phyloP scores from a whole-genome alignment of 345 rosid genomes.

The Arabis hirsuta region DNA sequence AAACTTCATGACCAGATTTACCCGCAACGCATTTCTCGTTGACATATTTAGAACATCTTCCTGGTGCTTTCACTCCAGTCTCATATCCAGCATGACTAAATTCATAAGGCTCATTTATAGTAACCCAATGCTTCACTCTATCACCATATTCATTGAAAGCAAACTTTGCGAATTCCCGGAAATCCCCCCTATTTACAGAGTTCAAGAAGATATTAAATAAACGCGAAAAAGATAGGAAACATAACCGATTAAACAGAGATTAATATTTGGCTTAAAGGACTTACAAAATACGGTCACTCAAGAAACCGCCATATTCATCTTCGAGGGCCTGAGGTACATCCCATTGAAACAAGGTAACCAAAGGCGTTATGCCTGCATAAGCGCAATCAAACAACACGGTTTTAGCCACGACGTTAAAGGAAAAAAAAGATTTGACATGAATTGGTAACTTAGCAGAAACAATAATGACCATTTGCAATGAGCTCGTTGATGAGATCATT shows the following conservation, averaged over 20 bases:
- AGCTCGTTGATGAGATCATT: slow-evolving; percentile 60
- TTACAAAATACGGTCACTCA: slow-evolving; percentile 41
- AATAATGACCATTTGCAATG: slow-evolving; percentile 46
- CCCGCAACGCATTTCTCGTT: slow-evolving; percentile 42
- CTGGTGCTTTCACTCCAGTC: slow-evolving; percentile 46
- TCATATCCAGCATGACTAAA: slow-evolving; percentile 45
- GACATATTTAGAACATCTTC: slow-evolving; percentile 46
- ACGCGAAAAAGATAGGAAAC: neutral
- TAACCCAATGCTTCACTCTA: slow-evolving; percentile 62
- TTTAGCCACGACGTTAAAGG: neutral
- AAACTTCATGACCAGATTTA: slow-evolving; percentile 45
- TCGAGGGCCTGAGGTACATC: slow-evolving; percentile 46
- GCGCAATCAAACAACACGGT: neutral
- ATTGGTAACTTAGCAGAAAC: neutral
- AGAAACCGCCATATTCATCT: slow-evolving; percentile 45
- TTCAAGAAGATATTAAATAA: neutral
- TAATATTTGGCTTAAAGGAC: neutral
- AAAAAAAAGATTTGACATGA: neutral
- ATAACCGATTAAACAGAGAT: neutral
- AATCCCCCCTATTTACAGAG: slow-evolving; percentile 37
- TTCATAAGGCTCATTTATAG: slow-evolving; percentile 55
- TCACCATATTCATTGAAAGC: slow-evolving; percentile 50
- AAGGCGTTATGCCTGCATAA: slow-evolving; percentile 42
- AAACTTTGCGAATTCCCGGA: slow-evolving; percentile 42
- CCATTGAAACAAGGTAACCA: slow-evolving; percentile 48